Conservation (phyloP, 1,139 yeast genomes). For the Pichia sp. region DNA sequence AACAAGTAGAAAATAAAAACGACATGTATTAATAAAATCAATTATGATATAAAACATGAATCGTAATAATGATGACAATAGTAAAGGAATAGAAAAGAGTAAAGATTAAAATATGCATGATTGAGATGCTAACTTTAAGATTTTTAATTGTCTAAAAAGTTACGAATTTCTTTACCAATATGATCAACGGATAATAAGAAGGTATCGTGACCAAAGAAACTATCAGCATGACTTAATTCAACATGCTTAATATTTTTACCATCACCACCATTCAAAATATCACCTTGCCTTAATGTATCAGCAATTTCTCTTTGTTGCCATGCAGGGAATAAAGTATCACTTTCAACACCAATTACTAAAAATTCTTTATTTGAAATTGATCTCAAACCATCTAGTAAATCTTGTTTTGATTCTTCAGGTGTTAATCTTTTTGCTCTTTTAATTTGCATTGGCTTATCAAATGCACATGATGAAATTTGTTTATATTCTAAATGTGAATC, state of each 20-base stretch:
- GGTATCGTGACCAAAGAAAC: constrained; percentile 88
- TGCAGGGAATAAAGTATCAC: constrained; percentile 85
- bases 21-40: not conserved
- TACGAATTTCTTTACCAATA: constrained; percentile 69
- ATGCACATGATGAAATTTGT: constrained; percentile 29
- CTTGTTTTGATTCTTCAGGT: constrained; percentile 50
- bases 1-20: not conserved
- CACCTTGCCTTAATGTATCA: constrained; percentile 45
- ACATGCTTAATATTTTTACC: constrained; percentile 48
- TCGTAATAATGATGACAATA: not conserved
- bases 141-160: constrained; percentile 37
- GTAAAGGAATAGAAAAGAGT: not conserved
- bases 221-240: constrained; percentile 69
- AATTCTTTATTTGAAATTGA: constrained; percentile 59
- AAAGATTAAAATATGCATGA: not conserved
- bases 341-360: constrained; percentile 82
- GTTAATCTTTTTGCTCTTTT: constrained; percentile 34
- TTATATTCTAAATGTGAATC: constrained; percentile 26
- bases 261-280: constrained; percentile 30
- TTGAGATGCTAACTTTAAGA: not conserved
- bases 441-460: constrained; percentile 51
- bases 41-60: not conserved
- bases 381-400: constrained; percentile 59
- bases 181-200: constrained; percentile 72
- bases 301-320: constrained; percentile 91